Conservation (phyloP, 352 stramenopile species). For the Phytophthora capsici region DNA sequence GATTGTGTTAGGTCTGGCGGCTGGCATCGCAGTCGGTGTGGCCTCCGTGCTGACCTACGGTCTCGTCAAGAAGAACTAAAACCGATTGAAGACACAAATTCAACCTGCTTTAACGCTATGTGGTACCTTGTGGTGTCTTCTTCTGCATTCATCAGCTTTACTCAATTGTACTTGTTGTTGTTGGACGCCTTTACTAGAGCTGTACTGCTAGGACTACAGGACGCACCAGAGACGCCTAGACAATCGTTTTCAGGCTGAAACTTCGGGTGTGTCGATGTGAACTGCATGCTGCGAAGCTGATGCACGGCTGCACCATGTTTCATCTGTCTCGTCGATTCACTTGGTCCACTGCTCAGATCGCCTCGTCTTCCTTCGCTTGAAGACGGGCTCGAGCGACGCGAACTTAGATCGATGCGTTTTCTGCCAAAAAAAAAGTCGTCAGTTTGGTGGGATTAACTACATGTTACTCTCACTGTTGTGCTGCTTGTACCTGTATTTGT, state of each 20-base stretch:
- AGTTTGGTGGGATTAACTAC: not conserved
- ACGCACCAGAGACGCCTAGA: slow-evolving; percentile 48
- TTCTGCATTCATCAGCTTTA: slow-evolving; percentile 18
- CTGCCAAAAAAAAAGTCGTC: slow-evolving; percentile 24
- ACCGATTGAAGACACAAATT: slow-evolving; percentile 22
- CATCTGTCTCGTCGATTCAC: slow-evolving; percentile 44
- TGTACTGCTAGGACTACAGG: slow-evolving; percentile 40
- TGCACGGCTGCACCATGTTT: slow-evolving; percentile 58
- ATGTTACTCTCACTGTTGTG: not conserved
- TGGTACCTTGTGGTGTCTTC: not conserved
- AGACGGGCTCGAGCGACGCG: slow-evolving; percentile 7
- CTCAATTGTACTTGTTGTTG: slow-evolving; percentile 44
- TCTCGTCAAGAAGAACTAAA: slow-evolving; percentile 64
- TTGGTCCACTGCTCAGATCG: slow-evolving; percentile 12
- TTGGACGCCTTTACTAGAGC: slow-evolving; percentile 42
- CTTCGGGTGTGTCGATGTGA: slow-evolving; percentile 22
- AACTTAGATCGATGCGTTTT: slow-evolving; percentile 30
- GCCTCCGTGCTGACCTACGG: slow-evolving; percentile 41
- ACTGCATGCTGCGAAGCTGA: slow-evolving; percentile 51
- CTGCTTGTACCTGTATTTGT: slow-evolving; percentile 65
- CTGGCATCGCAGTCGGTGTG: slow-evolving; percentile 46
- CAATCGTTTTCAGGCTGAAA: slow-evolving; percentile 25
- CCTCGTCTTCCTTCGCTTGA: slow-evolving; percentile 8
- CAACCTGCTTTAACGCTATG: slow-evolving; percentile 5
- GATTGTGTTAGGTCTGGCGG: slow-evolving; percentile 39